Conservation (phyloP, 768 basidiomycete species). For the Lentinula aciculospora region DNA sequence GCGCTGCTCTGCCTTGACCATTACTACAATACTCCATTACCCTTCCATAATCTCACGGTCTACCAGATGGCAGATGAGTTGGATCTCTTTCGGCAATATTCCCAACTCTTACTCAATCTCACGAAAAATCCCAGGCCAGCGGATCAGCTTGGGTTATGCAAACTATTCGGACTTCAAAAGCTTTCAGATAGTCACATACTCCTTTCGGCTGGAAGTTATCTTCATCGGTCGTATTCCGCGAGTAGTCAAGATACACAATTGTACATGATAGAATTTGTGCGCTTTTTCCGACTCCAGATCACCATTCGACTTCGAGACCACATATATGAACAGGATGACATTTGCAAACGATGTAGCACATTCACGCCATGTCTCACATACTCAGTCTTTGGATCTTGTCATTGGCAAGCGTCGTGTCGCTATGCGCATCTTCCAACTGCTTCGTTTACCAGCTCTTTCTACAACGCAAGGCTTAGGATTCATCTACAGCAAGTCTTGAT, state of each 20-base stretch:
- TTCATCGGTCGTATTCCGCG: not conserved
- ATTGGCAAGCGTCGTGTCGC: slow-evolving; percentile 22
- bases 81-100: slow-evolving; percentile 28
- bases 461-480: slow-evolving; percentile 34
- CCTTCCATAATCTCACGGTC: slow-evolving; percentile 17
- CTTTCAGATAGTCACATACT: slow-evolving; percentile 22
- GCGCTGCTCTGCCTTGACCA: slow-evolving; percentile 41
- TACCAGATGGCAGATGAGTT: slow-evolving; percentile 24
- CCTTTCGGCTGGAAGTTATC: slow-evolving; percentile 7
- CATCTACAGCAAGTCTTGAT: slow-evolving; percentile 48
- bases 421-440: slow-evolving; percentile 26
- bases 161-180: slow-evolving; percentile 27
- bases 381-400: slow-evolving; percentile 26
- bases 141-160: slow-evolving; percentile 16
- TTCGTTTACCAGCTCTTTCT: slow-evolving; percentile 22
- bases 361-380: slow-evolving; percentile 36
- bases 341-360: slow-evolving; percentile 21
- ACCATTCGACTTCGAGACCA: slow-evolving; percentile 18
- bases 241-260: not conserved
- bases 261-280: slow-evolving; percentile 14
- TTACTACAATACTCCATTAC: slow-evolving; percentile 24
- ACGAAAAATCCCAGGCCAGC: slow-evolving; percentile 22
- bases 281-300: slow-evolving; percentile 19
- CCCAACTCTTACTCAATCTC: slow-evolving; percentile 23
- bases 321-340: slow-evolving; percentile 23